These are phyloP conservation scores for Candida maesae DNA, from an alignment of 805 yeast species.

Conservation along the genomic window DNA sequence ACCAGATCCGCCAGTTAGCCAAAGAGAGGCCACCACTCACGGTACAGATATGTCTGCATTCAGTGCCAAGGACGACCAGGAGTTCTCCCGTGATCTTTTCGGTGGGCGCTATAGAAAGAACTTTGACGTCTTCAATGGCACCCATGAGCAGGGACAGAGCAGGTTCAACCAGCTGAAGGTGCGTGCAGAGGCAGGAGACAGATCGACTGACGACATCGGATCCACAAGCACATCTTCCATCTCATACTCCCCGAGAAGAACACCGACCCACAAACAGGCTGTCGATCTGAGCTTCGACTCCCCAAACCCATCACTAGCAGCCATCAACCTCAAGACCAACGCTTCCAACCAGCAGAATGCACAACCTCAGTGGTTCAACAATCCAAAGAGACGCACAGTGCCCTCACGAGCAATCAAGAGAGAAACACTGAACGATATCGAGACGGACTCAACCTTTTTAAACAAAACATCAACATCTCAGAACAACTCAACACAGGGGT, in stretches of 20 bases:
- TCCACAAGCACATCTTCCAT: constrained; percentile 13
- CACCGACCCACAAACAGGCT: constrained; percentile 24
- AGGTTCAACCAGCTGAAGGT: constrained; percentile 23
- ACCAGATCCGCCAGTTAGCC: too few species aligned
- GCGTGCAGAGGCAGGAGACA: constrained; percentile 16
- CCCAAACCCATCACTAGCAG: constrained; percentile 20
- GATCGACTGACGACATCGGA: constrained; percentile 22
- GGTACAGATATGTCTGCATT: constrained; percentile 15
- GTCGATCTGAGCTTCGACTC: constrained; percentile 19
- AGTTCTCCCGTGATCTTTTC: constrained; percentile 24
- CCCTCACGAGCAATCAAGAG: constrained; percentile 47
- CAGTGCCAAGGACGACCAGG: constrained; percentile 16
- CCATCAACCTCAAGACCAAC: constrained; percentile 23
- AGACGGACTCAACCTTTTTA: constrained; percentile 24
- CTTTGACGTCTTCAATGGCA: constrained; percentile 20
- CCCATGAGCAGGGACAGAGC: constrained; percentile 16
- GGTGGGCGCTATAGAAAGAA: constrained; percentile 24
- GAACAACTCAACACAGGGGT: constrained; percentile 26
- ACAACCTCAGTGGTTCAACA: constrained; percentile 36
- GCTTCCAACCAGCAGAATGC: constrained; percentile 7
- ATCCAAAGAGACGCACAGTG: constrained; percentile 42
- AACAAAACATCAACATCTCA: constrained; percentile 17
- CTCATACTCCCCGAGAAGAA: constrained; percentile 24
- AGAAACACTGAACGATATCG: constrained; percentile 22
- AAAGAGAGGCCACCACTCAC: too few species aligned